Evolutionary conservation across 2,329 filamentous ascomycete genomes (phyloP).

Genomic region (Pyrenochaeta sp.): DNA sequence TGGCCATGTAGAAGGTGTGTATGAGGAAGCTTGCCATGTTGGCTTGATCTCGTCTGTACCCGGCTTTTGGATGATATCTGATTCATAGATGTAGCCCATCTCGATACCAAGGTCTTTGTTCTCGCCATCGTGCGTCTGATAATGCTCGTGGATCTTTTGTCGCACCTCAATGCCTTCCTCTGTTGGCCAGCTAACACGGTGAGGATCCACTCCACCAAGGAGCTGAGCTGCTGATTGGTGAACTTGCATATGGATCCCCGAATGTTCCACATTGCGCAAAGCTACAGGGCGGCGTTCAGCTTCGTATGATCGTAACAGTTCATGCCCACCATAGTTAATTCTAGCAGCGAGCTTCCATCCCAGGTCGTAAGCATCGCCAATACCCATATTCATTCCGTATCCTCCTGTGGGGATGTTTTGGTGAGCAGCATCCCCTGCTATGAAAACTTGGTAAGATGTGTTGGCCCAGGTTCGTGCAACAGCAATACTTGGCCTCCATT

Average conservation of each 20-base stretch:
- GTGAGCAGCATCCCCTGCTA: slow-evolving; percentile 39
- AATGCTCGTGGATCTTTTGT: slow-evolving; percentile 14
- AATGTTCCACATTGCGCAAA: slow-evolving; percentile 34
- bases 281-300: slow-evolving; percentile 39
- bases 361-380: slow-evolving; percentile 48
- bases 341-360: slow-evolving; percentile 47
- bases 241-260: slow-evolving; percentile 14
- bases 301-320: slow-evolving; percentile 38
- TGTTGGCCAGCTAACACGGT: neutral
- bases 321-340: slow-evolving; percentile 31
- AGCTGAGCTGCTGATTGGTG: slow-evolving; percentile 3
- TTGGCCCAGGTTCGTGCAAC: slow-evolving; percentile 35
- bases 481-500: slow-evolving; percentile 40
- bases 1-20: slow-evolving; percentile 41
- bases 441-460: slow-evolving; percentile 21
- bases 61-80: slow-evolving; percentile 8
- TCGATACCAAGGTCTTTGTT: slow-evolving; percentile 39
- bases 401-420: slow-evolving; percentile 47
- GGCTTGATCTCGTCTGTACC: slow-evolving; percentile 9
- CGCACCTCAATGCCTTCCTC: slow-evolving; percentile 4
- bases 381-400: slow-evolving; percentile 51
- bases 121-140: slow-evolving; percentile 28
- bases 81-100: slow-evolving; percentile 33
- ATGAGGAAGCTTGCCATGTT: slow-evolving; percentile 19
- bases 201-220: neutral